phyloP scores from a whole-genome alignment of 768 basidiomycete genomes.

The Ramaria sp. region DNA sequence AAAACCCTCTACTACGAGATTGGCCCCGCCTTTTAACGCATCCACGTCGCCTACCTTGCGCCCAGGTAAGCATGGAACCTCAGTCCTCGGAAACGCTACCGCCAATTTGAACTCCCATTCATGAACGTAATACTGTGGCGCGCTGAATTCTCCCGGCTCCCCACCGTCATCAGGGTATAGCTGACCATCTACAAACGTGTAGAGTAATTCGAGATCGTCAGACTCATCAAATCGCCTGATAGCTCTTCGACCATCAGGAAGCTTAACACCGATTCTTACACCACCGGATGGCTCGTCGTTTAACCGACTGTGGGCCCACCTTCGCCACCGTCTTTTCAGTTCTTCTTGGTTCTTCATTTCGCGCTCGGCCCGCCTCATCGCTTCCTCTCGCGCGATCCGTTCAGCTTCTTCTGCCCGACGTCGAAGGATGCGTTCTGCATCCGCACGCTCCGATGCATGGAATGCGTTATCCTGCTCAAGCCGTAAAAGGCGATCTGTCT shows the following conservation, averaged over 20 bases:
- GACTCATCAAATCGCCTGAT: constrained; percentile 42
- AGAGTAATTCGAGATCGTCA: constrained; percentile 52
- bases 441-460: constrained; percentile 23
- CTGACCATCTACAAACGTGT: constrained; percentile 61
- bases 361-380: constrained; percentile 32
- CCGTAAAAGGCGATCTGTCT: constrained; percentile 26
- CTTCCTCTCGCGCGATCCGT: constrained; percentile 52
- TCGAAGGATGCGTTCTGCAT: constrained; percentile 56
- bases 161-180: constrained; percentile 31
- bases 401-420: constrained; percentile 70
- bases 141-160: constrained; percentile 4
- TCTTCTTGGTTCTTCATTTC: constrained; percentile 21
- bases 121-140: constrained; percentile 26
- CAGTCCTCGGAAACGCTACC: constrained; percentile 58
- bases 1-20: constrained; percentile 19
- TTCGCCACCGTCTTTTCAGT: constrained; percentile 7
- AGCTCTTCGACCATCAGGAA: constrained; percentile 41
- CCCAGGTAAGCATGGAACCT: constrained; percentile 38
- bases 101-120: constrained; percentile 68
- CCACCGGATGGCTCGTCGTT: constrained; percentile 15
- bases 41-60: constrained; percentile 14
- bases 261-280: constrained; percentile 42
- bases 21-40: constrained; percentile 18
- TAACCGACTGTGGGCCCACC: constrained; percentile 11
- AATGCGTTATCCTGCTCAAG: constrained; percentile 36